Evolutionary conservation across 345 rosid species (phyloP), one percentile per base, ranked within the genome.

Genomic region (Mangifera indica): DNA sequence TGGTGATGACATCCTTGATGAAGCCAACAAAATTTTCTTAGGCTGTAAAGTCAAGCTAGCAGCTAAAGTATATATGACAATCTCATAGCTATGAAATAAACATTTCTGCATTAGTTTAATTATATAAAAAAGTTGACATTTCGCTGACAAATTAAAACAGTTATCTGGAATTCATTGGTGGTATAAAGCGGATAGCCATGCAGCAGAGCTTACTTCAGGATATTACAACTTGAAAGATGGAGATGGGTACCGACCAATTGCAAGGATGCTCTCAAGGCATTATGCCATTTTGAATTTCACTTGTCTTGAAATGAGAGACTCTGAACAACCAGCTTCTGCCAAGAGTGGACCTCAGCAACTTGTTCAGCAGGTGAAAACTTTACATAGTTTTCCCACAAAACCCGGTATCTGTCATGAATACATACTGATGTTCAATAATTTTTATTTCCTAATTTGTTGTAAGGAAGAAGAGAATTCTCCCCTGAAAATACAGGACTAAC

Each of bases 141-240:
- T 52, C 48, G 26, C 48, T 71, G 12, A 13, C 54, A 66, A 37
- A 37, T 37, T 37, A 37, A 77, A 64, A 58, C 77, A 91, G 96
- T 91, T 90, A 24, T 84, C 97, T n/a, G 94, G 96, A 54, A 88
- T 90, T 48, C 96, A 91, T 54, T 93, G 98, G 97, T 88, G 97
- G 97, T 94, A 90, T 70, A 83, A 85, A 63, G 51, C 82, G 56
- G 77, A 79, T 9, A 88, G 82, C 73, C 97, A 93, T 72, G 97
- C 97, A 10, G 91, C 97, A 22, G 97, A 94, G 76, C 95, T 91
- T 61, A 87, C 96, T 37, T 84, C 96, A 26, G 98, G 98, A 63
- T 86, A 86, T 71, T 91, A 90, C 78, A 91, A 85, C 80, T 76
- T 87, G 45, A 68, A 72, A 4, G 84, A 84, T 55, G 84, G 98